Evolutionary conservation across 805 yeast genomes (phyloP).

Genomic region (Candida nemodendra): DNA sequence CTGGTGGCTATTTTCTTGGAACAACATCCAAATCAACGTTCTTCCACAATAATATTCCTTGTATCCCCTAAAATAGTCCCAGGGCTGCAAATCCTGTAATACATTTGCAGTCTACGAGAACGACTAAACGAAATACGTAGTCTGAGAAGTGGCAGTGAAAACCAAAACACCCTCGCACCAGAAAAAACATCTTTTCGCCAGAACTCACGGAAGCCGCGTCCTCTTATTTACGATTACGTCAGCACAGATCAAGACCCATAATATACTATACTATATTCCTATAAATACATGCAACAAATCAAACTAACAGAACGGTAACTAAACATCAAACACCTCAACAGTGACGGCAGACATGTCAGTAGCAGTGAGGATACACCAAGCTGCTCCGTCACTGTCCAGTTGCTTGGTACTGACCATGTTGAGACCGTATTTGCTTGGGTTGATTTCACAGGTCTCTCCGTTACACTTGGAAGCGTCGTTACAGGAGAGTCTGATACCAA

Average conservation of each 20-base stretch:
- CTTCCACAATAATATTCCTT: too few relatives aligned
- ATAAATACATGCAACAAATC: slow-evolving; percentile 1
- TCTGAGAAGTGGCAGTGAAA: too few relatives aligned
- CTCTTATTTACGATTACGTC: too few relatives aligned
- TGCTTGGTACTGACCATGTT: slow-evolving; percentile 49
- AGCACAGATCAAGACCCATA: neutral
- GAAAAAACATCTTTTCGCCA: too few relatives aligned
- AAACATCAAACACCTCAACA: slow-evolving; percentile 63
- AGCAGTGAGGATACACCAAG: slow-evolving; percentile 85
- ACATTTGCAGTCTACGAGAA: too few relatives aligned
- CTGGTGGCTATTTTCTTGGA: too few relatives aligned
- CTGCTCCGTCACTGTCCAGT: slow-evolving; percentile 49
- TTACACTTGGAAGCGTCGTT: slow-evolving; percentile 65
- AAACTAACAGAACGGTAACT: slow-evolving; percentile 3
- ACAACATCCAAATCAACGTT: too few relatives aligned
- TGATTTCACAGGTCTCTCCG: slow-evolving; percentile 81
- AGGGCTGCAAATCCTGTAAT: too few relatives aligned
- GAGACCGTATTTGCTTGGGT: slow-evolving; percentile 62
- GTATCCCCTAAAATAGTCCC: too few relatives aligned
- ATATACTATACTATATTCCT: neutral
- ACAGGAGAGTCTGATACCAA: slow-evolving; percentile 74
- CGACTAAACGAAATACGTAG: too few relatives aligned
- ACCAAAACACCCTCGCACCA: too few relatives aligned
- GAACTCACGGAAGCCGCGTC: too few relatives aligned
- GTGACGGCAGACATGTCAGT: slow-evolving; percentile 58